Evolutionary conservation across 768 basidiomycete genomes (phyloP).

Genomic region (Infundibulicybe gibba): DNA sequence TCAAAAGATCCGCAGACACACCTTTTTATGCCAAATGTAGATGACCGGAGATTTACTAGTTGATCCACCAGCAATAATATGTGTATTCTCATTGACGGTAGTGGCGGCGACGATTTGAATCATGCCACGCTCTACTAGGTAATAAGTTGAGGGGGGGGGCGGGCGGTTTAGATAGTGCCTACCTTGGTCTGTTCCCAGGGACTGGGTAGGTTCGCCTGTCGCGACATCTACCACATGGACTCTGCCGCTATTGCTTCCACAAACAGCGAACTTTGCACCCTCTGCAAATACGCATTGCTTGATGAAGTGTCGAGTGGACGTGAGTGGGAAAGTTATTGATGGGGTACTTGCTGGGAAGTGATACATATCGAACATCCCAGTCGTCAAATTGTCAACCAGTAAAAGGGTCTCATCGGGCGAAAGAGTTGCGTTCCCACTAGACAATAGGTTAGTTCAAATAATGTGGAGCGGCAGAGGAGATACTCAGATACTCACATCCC

Average conservation of each 20-base stretch:
- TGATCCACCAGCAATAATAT: constrained; percentile 3
- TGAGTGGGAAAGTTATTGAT: background rate
- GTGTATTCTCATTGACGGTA: background rate
- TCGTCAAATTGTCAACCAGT: constrained; percentile 8
- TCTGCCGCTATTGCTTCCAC: constrained; percentile 6
- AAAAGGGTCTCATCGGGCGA: constrained; percentile 7
- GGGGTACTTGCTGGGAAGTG: constrained; percentile 1
- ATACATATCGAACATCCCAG: constrained; percentile 4
- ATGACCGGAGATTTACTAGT: background rate
- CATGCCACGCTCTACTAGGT: background rate
- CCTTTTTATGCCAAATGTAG: constrained; percentile 4
- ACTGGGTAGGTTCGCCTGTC: background rate
- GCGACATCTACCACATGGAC: constrained; percentile 4
- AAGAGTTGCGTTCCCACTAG: constrained; percentile 5
- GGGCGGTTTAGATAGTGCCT: too few relatives aligned
- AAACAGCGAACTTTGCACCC: constrained; percentile 5
- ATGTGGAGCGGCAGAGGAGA: background rate
- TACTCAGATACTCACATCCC: constrained; percentile 4
- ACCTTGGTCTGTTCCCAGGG: background rate
- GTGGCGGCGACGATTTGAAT: constrained; percentile 5
- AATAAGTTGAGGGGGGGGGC: background rate
- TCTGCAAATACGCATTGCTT: constrained; percentile 8
- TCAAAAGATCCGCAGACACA: background rate
- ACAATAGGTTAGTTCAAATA: background rate
- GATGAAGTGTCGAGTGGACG: background rate